Evolutionary conservation across 179 eudicot species (phyloP).

Genomic region (Nepenthes alata): DNA sequence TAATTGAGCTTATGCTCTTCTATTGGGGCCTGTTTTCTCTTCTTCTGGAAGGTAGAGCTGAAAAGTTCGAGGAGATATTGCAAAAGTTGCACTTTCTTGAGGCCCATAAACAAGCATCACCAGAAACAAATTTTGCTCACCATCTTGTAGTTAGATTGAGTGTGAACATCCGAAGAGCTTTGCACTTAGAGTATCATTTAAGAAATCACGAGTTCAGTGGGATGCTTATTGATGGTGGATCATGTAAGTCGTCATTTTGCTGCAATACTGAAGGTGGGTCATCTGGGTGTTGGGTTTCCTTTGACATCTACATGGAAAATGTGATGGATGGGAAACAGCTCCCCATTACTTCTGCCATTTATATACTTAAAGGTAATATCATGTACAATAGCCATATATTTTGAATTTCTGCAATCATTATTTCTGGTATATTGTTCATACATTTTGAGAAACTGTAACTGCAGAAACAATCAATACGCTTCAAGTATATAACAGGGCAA

Average conservation of each 20-base stretch:
- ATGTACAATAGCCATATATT: not conserved
- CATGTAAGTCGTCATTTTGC: slow-evolving; percentile 12
- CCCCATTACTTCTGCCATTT: slow-evolving; percentile 22
- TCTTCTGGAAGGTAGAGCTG: slow-evolving; percentile 14
- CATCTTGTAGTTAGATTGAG: slow-evolving; percentile 10
- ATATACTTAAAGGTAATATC: slow-evolving; percentile 19
- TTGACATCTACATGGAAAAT: slow-evolving; percentile 27
- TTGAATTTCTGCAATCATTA: not conserved
- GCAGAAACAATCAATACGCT: slow-evolving; percentile 24
- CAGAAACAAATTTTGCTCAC: slow-evolving; percentile 8
- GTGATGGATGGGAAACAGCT: slow-evolving; percentile 29
- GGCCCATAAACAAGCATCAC: slow-evolving; percentile 14
- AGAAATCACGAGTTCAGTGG: slow-evolving; percentile 13
- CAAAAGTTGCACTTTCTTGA: slow-evolving; percentile 19
- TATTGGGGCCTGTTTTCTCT: not conserved
- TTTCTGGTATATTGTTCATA: not conserved
- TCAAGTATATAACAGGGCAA: slow-evolving; percentile 22
- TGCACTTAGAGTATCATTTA: slow-evolving; percentile 12
- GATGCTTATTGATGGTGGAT: slow-evolving; percentile 16
- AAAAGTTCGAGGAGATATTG: slow-evolving; percentile 17
- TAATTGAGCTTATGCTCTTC: not conserved
- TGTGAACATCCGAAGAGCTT: slow-evolving; percentile 14
- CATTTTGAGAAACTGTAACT: not conserved
- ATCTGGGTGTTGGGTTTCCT: slow-evolving; percentile 29
- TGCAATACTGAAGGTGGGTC: slow-evolving; percentile 13